A percentile compares a stretch with the other conserved stretches of the same genome.
Conservation (phyloP, 2,329 filamentous ascomycete species). For the Keithomyces neogunnii region DNA sequence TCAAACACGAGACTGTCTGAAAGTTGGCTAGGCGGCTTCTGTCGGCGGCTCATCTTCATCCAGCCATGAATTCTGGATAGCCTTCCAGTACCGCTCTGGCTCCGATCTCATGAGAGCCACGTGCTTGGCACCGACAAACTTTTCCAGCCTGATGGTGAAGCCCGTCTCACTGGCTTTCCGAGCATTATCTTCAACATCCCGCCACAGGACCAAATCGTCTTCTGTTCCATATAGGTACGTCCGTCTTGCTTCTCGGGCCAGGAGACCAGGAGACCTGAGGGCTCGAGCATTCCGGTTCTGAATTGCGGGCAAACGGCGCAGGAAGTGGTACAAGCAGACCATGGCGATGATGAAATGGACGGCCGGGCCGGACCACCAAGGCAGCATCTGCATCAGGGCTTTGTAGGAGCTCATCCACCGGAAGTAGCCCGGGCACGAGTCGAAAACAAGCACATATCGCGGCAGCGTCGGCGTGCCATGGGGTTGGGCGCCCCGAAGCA, state of each 20-base stretch:
- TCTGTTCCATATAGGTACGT: slow-evolving; percentile 43
- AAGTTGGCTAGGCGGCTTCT: neutral
- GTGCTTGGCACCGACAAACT: slow-evolving; percentile 39
- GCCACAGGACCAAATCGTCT: slow-evolving; percentile 38
- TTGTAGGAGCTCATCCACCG: slow-evolving; percentile 29
- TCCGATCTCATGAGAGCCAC: slow-evolving; percentile 41
- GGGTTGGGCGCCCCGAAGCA: slow-evolving; percentile 12
- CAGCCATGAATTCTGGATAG: slow-evolving; percentile 38
- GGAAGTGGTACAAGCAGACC: slow-evolving; percentile 22
- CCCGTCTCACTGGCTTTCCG: slow-evolving; percentile 29
- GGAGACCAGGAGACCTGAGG: slow-evolving; percentile 25
- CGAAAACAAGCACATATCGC: slow-evolving; percentile 34
- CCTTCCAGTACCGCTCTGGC: slow-evolving; percentile 40
- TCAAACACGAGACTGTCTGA: no score
- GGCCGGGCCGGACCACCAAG: slow-evolving; percentile 24
- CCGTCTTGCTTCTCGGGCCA: slow-evolving; percentile 32
- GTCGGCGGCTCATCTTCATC: slow-evolving; percentile 13
- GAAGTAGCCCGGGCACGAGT: slow-evolving; percentile 41
- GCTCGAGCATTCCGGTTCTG: slow-evolving; percentile 26
- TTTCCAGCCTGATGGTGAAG: slow-evolving; percentile 33
- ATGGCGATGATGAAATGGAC: slow-evolving; percentile 24
- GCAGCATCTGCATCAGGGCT: slow-evolving; percentile 28
- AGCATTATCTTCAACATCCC: slow-evolving; percentile 40
- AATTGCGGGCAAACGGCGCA: slow-evolving; percentile 18
- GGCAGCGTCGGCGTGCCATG: slow-evolving; percentile 21